Conservation (phyloP, 1,284 basidiomycete genomes). For the Leccinum angustisporum region DNA sequence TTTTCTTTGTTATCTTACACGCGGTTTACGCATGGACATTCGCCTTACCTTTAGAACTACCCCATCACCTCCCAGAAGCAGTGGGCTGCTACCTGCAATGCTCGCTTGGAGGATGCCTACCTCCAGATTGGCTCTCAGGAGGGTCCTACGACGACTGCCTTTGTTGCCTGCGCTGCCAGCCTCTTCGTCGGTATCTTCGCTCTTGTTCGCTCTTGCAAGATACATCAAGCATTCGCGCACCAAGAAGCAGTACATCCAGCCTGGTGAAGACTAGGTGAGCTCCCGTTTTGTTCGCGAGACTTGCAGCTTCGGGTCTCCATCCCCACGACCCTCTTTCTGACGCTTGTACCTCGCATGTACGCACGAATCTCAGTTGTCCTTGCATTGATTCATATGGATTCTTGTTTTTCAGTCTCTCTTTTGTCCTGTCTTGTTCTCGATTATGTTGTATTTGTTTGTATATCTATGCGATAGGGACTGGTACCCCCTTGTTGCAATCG, state of each 20-base stretch:
- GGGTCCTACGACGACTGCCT: constrained; percentile 40
- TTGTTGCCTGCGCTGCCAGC: constrained; percentile 46
- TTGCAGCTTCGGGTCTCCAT: constrained; percentile 13
- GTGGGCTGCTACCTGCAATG: constrained; percentile 61
- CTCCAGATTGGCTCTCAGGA: constrained; percentile 35
- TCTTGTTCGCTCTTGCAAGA: constrained; percentile 39
- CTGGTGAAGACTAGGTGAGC: constrained; percentile 60
- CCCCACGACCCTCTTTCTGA: no score
- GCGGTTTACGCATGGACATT: constrained; percentile 7
- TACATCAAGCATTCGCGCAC: constrained; percentile 44
- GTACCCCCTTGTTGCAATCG: no score
- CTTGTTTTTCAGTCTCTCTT: constrained; percentile 8
- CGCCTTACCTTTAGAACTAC: constrained; percentile 44
- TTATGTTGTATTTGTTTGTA: constrained; percentile 21
- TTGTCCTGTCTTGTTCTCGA: constrained; percentile 3
- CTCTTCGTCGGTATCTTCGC: constrained; percentile 40
- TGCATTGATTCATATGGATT: constrained; percentile 29
- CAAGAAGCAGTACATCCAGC: constrained; percentile 48
- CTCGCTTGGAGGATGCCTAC: constrained; percentile 34
- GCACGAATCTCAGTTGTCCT: constrained; percentile 15
- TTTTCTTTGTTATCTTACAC: constrained; percentile 45
- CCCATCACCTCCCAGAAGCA: constrained; percentile 68
- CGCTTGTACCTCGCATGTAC: constrained; percentile 8
- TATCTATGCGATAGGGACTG: constrained; percentile 9
- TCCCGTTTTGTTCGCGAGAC: constrained; percentile 5